Conservation (phyloP, 2,329 filamentous ascomycete genomes). For the Aspergillus transmontanensis region DNA sequence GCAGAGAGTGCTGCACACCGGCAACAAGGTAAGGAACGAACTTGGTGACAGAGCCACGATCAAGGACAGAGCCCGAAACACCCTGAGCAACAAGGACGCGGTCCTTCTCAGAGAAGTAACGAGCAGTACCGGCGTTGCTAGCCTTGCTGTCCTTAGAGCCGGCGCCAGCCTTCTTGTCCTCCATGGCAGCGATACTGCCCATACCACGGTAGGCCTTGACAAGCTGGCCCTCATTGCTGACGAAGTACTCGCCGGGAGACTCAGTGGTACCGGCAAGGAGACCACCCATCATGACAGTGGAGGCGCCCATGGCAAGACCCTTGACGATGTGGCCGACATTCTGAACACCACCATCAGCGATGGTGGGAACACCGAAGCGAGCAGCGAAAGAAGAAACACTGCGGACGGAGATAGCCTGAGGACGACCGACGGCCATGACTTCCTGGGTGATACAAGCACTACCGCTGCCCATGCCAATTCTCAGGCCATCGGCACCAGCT, state of each 20-base stretch:
- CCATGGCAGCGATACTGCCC: constrained; percentile 99
- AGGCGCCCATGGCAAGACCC: constrained; percentile 89
- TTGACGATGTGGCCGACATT: constrained; percentile 99
- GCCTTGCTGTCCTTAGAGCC: constrained; percentile 69
- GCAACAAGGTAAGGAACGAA: constrained; percentile 95
- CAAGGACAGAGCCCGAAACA: constrained; percentile 71
- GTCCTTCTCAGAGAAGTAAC: constrained; percentile 98
- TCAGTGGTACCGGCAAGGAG: constrained; percentile 95
- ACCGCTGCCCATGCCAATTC: constrained; percentile 98
- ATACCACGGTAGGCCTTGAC: constrained; percentile 99
- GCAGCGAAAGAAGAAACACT: constrained; percentile 87
- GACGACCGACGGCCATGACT: constrained; percentile 97
- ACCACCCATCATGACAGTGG: constrained; percentile 99
- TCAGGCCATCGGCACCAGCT: constrained; percentile 91
- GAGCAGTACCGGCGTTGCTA: constrained; percentile 88
- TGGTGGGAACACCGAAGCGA: constrained; percentile 94
- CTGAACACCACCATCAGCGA: constrained; percentile 96
- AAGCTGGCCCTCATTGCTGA: constrained; percentile 93
- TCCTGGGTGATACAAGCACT: constrained; percentile 99
- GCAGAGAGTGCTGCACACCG: constrained; percentile 94
- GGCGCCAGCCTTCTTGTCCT: constrained; percentile 91
- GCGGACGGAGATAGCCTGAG: constrained; percentile 91
- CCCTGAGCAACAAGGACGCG: constrained; percentile 94
- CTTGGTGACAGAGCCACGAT: constrained; percentile 77
- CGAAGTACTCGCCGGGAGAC: constrained; percentile 94